Base-by-base conservation (phyloP, 2,329 filamentous ascomycete genomes). In the Arthroderma uncinatum region DNA sequence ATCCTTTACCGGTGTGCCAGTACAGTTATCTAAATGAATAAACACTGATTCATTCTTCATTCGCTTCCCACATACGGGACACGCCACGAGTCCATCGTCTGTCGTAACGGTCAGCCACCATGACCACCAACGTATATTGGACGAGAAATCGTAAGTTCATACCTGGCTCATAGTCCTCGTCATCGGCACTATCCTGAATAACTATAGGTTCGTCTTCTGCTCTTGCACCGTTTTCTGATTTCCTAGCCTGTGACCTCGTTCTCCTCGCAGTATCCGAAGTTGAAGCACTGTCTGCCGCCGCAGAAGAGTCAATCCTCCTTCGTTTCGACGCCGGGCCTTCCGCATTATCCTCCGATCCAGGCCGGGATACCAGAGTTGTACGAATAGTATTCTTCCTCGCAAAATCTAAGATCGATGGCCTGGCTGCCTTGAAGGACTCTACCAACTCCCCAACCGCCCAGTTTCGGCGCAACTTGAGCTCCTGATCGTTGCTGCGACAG, bases 391-490 rank as follows among this genome's bases (percentile, higher is more conserved):
- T 66, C 52, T 62, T 66, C 50, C 73, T 79, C 30, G 89, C 89
- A 64, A 90, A 76, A 0, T 79, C 75, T 25, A 96, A 70, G 2
- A 87, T 77, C 19, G 74, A 73, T 2, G 79, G 70, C 57, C 92
- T 79, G 3, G 83, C 82, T 55, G 77, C 79, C 62, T 81, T 76
- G 63, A 96, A 98, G 0, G 84, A 81, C 39, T 89, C 84, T 7
- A 95, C 87, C 1, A 92, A 79, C 67, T 97, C 91, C 66, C 93
- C 83, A 62, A 97, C 76, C 0, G 86, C 84, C 80, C 85, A 87
- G 69, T 97, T 97, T 50, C 85, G 85, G 58, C 90, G 80, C 63
- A 98, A 69, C 69, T 89, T 93, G 60, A 89, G 80, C 68, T 92
- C 89, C 69, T 96, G 90, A 63, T 95, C 89, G 0, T 77, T 72